Base-by-base conservation (phyloP, 2,329 filamentous ascomycete genomes). In the Rosellinia necatrix region DNA sequence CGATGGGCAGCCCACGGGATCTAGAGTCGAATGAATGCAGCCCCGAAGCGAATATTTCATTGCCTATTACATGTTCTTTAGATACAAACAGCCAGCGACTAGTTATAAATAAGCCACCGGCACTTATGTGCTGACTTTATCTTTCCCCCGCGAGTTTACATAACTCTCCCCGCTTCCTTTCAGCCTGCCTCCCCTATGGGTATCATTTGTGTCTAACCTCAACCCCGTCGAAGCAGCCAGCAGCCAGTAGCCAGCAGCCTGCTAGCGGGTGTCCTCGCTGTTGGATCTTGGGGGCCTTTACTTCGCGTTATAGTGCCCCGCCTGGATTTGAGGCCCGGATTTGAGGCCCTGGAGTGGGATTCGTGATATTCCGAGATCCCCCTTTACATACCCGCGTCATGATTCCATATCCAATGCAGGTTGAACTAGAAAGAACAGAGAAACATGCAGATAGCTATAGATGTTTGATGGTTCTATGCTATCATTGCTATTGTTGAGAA, bases 41-140 rank as follows among this genome's bases (percentile, higher is more conserved):
- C 44, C 15, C 47, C 57, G 66, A 68, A 68, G 63, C 41, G 64
- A 68, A 68, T 59, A 41, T 58, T 46, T 61, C 56, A 56, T 63
- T 67, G 56, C 60, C 38, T 62, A 69, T 67, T 68, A 67, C 59
- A 68, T 67, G 51, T 46, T 56, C 61, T 49, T 57, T 67, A 66
- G 51, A 61, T 69, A 64, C 61, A 67, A 60, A 59, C 30, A 34
- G 47, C 51, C 38, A 47, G 50, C 41, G 42, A 60, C 38, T 25
- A 22, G 40, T 42, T 27, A 37, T 44, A 34, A 34, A 51, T 46
- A 46, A 34, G 42, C 29, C 48, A 40, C 53, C 49, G 34, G 47
- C 40, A n/a, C 51, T 25, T 46, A 51, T 46, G 29, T 53, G 49
- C 52, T 46, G 46, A 41, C 47, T 54, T 25, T 49, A 24, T 44